These are phyloP conservation scores for Entoloma clypeatum DNA, from an alignment of 1,284 basidiomycete genomes.

Conservation along the genomic window DNA sequence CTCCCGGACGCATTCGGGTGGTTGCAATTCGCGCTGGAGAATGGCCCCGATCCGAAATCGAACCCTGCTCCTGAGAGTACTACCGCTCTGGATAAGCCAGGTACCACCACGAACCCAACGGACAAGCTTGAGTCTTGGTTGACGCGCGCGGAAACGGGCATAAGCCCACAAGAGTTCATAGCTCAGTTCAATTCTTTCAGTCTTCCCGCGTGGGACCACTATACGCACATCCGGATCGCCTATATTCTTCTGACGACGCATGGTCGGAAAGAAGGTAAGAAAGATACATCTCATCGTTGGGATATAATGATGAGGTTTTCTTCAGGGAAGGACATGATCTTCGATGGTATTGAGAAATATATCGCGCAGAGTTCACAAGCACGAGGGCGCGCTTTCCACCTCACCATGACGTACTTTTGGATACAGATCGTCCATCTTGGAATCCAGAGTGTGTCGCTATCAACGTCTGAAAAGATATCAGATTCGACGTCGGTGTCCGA, in stretches of 20 bases:
- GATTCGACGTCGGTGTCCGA: conserved; percentile 8
- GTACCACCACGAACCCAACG: conserved; percentile 20
- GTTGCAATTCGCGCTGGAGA: conserved; percentile 30
- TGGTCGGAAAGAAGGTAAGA: conserved; percentile 36
- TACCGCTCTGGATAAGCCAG: conserved; percentile 10
- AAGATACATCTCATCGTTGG: background rate
- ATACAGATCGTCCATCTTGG: conserved; percentile 43
- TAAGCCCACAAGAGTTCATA: conserved; percentile 29
- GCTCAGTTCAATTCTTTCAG: conserved; percentile 28
- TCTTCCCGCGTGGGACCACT: conserved; percentile 41
- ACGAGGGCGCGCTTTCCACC: conserved; percentile 35
- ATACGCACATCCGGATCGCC: conserved; percentile 39
- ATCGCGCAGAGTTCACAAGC: conserved; percentile 33
- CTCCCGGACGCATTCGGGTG: conserved; percentile 37
- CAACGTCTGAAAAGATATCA: conserved; percentile 7
- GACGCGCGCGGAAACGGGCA: conserved; percentile 26
- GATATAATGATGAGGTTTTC: background rate
- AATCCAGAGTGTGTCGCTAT: conserved; percentile 30
- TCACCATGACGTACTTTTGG: conserved; percentile 46
- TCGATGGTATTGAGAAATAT: conserved; percentile 36
- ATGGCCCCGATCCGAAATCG: conserved; percentile 14
- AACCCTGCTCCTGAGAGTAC: background rate
- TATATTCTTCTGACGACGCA: conserved; percentile 33
- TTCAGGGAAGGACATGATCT: conserved; percentile 38
- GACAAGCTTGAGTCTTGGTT: conserved; percentile 35